phyloP scores from a whole-genome alignment of 2,329 filamentous ascomycete species.

The Aspergillus aculeatus region DNA sequence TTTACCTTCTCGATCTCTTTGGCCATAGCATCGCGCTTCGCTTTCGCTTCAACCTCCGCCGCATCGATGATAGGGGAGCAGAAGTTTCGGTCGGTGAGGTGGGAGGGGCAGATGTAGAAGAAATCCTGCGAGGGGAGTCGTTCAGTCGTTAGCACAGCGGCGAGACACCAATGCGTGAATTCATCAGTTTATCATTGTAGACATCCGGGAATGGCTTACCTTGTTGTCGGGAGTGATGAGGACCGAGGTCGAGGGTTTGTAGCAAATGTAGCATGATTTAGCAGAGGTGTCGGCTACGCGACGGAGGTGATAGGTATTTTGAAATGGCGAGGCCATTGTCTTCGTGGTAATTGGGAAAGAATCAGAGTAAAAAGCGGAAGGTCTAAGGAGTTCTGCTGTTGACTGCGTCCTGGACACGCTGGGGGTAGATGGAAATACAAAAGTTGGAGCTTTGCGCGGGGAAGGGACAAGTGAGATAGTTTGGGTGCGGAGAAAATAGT shows the following conservation, averaged over 20 bases:
- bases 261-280: constrained; percentile 88
- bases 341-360: neutral
- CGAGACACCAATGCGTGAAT: neutral
- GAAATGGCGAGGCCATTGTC: constrained; percentile 44
- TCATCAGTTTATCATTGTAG: no score
- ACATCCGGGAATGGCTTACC: constrained; percentile 49
- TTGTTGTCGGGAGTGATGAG: constrained; percentile 87
- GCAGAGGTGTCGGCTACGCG: constrained; percentile 81
- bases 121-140: constrained; percentile 60
- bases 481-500: neutral
- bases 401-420: neutral
- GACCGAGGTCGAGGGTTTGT: constrained; percentile 81
- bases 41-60: constrained; percentile 43
- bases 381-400: neutral
- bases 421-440: neutral
- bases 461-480: neutral
- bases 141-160: constrained; percentile 2
- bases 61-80: constrained; percentile 58
- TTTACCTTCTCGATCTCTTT: constrained; percentile 49
- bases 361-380: neutral
- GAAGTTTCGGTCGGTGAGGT: constrained; percentile 81
- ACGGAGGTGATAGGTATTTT: constrained; percentile 80
- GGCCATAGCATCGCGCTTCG: constrained; percentile 45
- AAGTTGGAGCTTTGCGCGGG: neutral
- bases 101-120: constrained; percentile 83